phyloP scores from a whole-genome alignment of 768 basidiomycete genomes.

The Tylopilus balloui region DNA sequence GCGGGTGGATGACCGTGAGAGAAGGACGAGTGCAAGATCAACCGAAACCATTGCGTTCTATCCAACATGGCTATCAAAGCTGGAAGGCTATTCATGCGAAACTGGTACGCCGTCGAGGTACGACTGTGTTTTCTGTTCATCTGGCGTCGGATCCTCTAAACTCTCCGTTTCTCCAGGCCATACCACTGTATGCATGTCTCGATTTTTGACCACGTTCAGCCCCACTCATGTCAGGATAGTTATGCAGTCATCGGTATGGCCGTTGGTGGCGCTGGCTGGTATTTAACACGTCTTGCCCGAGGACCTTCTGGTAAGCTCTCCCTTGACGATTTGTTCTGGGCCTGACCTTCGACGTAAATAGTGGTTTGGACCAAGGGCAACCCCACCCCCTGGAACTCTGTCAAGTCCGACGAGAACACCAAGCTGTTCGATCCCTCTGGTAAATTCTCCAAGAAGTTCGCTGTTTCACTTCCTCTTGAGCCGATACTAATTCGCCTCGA shows the following conservation, averaged over 20 bases:
- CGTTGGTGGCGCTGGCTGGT: constrained; percentile 60
- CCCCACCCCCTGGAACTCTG: constrained; percentile 85
- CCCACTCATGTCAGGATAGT: constrained; percentile 29
- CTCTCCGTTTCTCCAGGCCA: constrained; percentile 34
- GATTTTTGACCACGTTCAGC: not conserved
- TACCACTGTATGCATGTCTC: constrained; percentile 41
- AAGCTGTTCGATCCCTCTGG: constrained; percentile 69
- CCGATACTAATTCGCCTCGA: constrained; percentile 1
- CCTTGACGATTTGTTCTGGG: not conserved
- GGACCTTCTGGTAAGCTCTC: constrained; percentile 47
- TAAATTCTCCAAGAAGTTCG: constrained; percentile 64
- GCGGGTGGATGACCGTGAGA: constrained; percentile 16
- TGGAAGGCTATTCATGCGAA: constrained; percentile 31
- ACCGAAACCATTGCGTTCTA: not conserved
- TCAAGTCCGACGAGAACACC: constrained; percentile 69
- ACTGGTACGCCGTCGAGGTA: constrained; percentile 48
- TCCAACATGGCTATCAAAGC: constrained; percentile 24
- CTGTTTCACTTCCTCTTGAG: not conserved
- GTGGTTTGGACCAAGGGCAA: constrained; percentile 66
- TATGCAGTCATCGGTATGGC: constrained; percentile 48
- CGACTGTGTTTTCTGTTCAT: not conserved
- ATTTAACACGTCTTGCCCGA: constrained; percentile 56
- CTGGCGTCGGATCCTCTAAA: not conserved
- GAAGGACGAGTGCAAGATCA: not conserved
- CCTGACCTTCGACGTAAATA: constrained; percentile 17